Evolutionary conservation across 1,139 yeast species (phyloP).

Genomic region (Suhomyces bokatorum): DNA sequence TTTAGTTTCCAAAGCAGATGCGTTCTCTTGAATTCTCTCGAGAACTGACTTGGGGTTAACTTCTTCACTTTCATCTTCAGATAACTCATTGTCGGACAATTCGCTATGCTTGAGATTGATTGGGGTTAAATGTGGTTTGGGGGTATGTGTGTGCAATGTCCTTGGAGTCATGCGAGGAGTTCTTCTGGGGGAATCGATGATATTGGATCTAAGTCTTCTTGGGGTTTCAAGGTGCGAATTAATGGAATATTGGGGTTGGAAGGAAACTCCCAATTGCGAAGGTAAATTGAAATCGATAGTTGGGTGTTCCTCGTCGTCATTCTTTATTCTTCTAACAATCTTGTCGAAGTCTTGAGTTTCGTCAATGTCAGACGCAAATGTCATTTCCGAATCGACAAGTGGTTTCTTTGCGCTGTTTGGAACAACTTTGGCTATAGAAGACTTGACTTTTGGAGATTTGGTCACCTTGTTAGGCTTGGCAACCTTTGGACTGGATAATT

Average conservation of each 20-base stretch:
- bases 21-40: conserved; percentile 1
- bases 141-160: conserved; percentile 13
- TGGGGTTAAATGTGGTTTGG: conserved; percentile 19
- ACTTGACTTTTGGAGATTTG: conserved; percentile 1
- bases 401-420: not conserved
- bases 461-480: conserved; percentile 5
- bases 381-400: not conserved
- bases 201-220: conserved; percentile 13
- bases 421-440: no score
- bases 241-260: conserved; percentile 15
- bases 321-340: conserved; percentile 20
- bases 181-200: conserved; percentile 15
- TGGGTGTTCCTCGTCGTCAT: conserved; percentile 7
- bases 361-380: conserved; percentile 22
- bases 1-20: not conserved
- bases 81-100: conserved; percentile 15
- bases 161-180: conserved; percentile 8
- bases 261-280: conserved; percentile 30
- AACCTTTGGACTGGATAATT: not conserved
- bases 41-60: conserved; percentile 1
- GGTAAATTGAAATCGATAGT: conserved; percentile 22
- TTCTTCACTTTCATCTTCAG: conserved; percentile 17
- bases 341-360: conserved; percentile 28
- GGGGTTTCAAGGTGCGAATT: conserved; percentile 16
- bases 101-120: conserved; percentile 12